These are phyloP conservation scores for Stentor roeselii DNA, from an alignment of 73 alveolate genomes.

Conservation along the genomic window DNA sequence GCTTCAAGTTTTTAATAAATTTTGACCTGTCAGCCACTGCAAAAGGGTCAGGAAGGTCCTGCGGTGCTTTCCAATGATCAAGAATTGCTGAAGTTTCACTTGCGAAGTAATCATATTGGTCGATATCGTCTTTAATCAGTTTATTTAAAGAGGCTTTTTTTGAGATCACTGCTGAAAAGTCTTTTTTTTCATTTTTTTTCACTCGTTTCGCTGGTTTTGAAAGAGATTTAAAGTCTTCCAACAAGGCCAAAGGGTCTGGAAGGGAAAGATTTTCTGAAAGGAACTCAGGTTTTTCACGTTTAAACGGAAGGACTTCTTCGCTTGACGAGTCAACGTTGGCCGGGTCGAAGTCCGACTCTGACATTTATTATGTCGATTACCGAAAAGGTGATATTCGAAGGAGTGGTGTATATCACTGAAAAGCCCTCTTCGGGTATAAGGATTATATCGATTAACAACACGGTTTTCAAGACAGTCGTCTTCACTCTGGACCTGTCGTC, in stretches of 20 bases:
- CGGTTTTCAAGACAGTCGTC: neutral
- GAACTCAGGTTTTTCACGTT: neutral
- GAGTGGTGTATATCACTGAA: neutral
- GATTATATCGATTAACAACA: constrained; percentile 1
- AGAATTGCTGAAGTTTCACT: constrained; percentile 1
- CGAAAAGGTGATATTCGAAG: neutral
- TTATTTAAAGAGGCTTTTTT: neutral
- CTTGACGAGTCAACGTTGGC: neutral
- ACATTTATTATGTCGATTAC: neutral
- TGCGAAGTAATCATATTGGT: constrained; percentile 18
- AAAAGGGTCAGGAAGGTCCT: neutral
- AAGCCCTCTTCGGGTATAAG: neutral
- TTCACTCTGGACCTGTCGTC: constrained; percentile 28
- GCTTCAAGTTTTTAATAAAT: neutral
- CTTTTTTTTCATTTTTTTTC: neutral
- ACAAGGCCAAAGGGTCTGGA: neutral
- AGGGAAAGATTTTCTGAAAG: neutral
- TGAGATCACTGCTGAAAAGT: neutral
- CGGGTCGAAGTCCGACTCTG: constrained; percentile 16
- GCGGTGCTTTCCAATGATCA: constrained; percentile 17
- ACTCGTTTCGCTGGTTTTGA: neutral
- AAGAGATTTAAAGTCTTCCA: neutral
- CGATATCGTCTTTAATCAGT: neutral
- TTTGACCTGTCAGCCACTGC: neutral
- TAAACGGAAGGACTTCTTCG: constrained; percentile 2